These are phyloP conservation scores for Triticum urartu DNA, from an alignment of 176 grass and related monocot genomes.

Conservation along the genomic window DNA sequence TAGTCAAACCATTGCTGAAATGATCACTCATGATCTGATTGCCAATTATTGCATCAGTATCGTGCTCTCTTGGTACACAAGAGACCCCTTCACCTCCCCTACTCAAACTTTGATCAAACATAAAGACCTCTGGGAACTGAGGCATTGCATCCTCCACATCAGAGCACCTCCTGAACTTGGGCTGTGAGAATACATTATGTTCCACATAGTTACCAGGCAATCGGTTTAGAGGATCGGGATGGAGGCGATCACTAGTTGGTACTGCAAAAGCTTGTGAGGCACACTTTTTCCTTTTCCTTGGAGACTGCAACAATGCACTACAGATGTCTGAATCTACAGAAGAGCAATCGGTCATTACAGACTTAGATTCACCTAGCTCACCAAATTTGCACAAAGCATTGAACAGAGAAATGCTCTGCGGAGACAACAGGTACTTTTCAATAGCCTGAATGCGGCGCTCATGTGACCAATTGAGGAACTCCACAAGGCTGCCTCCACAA, in stretches of 20 bases:
- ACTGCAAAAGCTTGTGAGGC: constrained; percentile 35
- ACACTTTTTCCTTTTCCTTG: constrained; percentile 50
- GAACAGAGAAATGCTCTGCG: constrained; percentile 77
- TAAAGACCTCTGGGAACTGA: constrained; percentile 31
- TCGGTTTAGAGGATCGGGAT: constrained; percentile 43
- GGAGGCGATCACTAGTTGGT: constrained; percentile 21
- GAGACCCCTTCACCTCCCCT: constrained; percentile 31
- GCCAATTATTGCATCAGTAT: constrained; percentile 31
- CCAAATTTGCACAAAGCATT: constrained; percentile 82
- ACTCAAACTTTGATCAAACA: constrained; percentile 43
- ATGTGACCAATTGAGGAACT: constrained; percentile 74
- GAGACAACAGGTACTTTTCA: constrained; percentile 55
- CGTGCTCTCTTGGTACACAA: constrained; percentile 33
- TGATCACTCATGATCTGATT: constrained; percentile 35
- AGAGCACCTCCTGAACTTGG: constrained; percentile 44
- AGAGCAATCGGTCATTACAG: constrained; percentile 86
- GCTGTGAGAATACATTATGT: constrained; percentile 38
- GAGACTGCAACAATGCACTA: constrained; percentile 67
- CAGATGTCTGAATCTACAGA: constrained; percentile 76
- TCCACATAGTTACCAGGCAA: constrained; percentile 35
- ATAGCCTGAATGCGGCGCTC: constrained; percentile 66
- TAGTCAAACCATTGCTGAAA: constrained; percentile 38
- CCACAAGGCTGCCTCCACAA: constrained; percentile 50
- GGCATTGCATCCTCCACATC: constrained; percentile 44
- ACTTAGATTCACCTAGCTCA: constrained; percentile 85